These are phyloP conservation scores for Ceratocystis variospora DNA, from an alignment of 2,329 filamentous ascomycete genomes.

Conservation along the genomic window DNA sequence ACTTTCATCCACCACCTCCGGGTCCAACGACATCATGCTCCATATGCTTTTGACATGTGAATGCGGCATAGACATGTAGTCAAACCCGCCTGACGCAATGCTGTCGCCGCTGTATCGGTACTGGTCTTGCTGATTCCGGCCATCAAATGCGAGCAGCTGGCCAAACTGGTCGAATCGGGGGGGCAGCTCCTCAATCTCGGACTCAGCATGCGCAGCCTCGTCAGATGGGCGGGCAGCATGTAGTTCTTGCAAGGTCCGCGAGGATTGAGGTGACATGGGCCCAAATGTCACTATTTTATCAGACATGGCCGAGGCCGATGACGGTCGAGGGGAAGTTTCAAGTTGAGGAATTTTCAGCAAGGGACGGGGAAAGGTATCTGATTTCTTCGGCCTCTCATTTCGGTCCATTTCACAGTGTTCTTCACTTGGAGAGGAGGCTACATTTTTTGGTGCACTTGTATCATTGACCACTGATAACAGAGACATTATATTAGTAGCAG, in stretches of 20 bases:
- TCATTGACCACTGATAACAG: conserved; percentile 8
- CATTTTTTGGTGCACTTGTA: not conserved
- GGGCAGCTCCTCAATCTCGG: conserved; percentile 33
- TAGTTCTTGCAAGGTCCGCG: conserved; percentile 15
- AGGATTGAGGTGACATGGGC: conserved; percentile 34
- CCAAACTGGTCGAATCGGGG: conserved; percentile 36
- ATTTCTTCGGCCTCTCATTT: conserved; percentile 5
- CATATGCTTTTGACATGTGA: not conserved
- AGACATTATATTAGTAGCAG: conserved; percentile 2
- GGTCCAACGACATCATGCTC: not conserved
- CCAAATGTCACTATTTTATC: conserved; percentile 30
- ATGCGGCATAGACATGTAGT: not conserved
- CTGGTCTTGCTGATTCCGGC: not conserved
- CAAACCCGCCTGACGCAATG: not conserved
- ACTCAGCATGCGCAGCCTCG: conserved; percentile 24
- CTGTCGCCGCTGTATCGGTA: not conserved
- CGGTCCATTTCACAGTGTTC: conserved; percentile 8
- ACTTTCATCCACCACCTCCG: not conserved
- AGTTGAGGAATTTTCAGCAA: conserved; percentile 2
- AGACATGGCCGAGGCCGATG: not conserved
- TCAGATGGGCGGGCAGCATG: conserved; percentile 12
- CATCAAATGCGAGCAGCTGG: conserved; percentile 25
- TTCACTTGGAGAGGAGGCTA: not conserved
- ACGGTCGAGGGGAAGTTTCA: not conserved
- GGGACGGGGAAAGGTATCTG: not conserved